Conservation (phyloP, 108 stramenopile genomes). For the Cyclotella atomus region DNA sequence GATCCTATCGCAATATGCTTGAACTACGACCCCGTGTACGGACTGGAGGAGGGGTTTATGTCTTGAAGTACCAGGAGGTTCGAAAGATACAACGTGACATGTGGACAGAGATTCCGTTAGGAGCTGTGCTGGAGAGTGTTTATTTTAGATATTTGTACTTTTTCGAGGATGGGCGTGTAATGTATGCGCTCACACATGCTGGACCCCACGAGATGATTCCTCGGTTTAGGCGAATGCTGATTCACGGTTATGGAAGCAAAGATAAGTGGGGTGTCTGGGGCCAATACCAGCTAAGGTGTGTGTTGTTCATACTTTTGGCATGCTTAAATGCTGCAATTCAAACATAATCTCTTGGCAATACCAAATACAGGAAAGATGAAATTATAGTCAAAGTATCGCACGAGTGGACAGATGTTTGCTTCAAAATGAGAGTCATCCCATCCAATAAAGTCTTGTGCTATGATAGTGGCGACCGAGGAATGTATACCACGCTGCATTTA, state of each 20-base stretch:
- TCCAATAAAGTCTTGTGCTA: constrained; percentile 40
- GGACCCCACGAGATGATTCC: constrained; percentile 79
- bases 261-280: constrained; percentile 74
- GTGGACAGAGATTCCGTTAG: constrained; percentile 87
- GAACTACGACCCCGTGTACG: constrained; percentile 75
- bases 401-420: constrained; percentile 62
- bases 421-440: constrained; percentile 61
- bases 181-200: constrained; percentile 74
- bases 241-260: constrained; percentile 41
- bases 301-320: too few relatives aligned
- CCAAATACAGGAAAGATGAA: constrained; percentile 59
- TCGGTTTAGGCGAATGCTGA: constrained; percentile 54
- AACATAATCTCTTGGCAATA: too few relatives aligned
- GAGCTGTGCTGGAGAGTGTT: constrained; percentile 75
- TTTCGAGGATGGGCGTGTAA: constrained; percentile 82
- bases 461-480: constrained; percentile 53
- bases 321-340: too few relatives aligned
- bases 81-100: constrained; percentile 77
- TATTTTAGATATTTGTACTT: constrained; percentile 84
- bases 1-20: constrained; percentile 76
- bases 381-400: constrained; percentile 67
- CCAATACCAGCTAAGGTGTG: constrained; percentile 65
- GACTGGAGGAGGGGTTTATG: constrained; percentile 77
- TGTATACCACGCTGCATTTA: constrained; percentile 59
- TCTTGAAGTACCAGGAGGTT: constrained; percentile 65